Evolutionary conservation across 1,284 basidiomycete species (phyloP).

Genomic region (Ustilago vetiveriae): DNA sequence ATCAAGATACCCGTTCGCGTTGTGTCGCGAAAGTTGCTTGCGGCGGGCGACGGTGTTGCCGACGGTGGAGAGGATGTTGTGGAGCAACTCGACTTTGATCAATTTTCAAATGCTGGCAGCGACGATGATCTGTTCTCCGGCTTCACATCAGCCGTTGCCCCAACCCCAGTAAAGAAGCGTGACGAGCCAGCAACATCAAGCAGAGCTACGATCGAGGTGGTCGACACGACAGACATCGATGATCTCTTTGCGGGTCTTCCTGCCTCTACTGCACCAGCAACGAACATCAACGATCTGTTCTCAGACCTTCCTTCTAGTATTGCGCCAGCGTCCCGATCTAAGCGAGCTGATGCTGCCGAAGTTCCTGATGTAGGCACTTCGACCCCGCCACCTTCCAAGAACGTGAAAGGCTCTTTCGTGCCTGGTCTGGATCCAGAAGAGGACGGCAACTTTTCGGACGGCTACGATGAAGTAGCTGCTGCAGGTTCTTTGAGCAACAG

Average conservation of each 20-base stretch:
- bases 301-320: conserved; percentile 17
- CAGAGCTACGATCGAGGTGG: not conserved
- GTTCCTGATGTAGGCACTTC: not conserved
- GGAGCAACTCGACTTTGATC: conserved; percentile 36
- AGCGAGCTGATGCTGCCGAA: conserved; percentile 9
- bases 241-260: conserved; percentile 21
- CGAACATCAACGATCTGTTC: conserved; percentile 26
- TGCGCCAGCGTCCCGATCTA: conserved; percentile 1
- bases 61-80: conserved; percentile 17
- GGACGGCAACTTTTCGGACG: conserved; percentile 60
- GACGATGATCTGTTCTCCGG: conserved; percentile 46
- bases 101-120: conserved; percentile 30
- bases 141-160: conserved; percentile 13
- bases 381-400: conserved; percentile 7
- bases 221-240: conserved; percentile 33
- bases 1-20: conserved; percentile 30
- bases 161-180: conserved; percentile 3
- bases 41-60: not conserved
- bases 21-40: not conserved
- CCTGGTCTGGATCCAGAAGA: conserved; percentile 45
- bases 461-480: conserved; percentile 54
- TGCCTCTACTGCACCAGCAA: not conserved
- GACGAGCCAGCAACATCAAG: not conserved
- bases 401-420: conserved; percentile 21
- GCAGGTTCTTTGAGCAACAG: conserved; percentile 2